These are phyloP conservation scores for Phytophthora pseudosyringae DNA, from an alignment of 352 stramenopile genomes.

Conservation along the genomic window DNA sequence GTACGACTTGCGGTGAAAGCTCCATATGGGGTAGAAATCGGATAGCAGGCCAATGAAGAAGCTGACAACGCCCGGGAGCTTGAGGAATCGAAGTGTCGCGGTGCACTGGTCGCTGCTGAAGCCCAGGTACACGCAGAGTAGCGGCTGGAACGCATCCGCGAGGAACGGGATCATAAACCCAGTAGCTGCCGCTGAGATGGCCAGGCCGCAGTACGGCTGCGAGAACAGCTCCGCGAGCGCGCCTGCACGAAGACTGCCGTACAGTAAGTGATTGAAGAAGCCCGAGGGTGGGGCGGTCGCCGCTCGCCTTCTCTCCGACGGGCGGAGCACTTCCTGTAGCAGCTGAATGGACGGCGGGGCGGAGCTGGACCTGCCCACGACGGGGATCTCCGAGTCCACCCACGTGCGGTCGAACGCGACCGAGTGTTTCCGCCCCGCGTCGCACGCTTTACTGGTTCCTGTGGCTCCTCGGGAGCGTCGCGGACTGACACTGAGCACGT, in stretches of 20 bases:
- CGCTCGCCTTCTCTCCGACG: conserved; percentile 50
- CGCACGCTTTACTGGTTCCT: conserved; percentile 13
- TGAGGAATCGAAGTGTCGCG: conserved; percentile 59
- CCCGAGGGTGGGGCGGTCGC: conserved; percentile 52
- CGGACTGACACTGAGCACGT: conserved; percentile 22
- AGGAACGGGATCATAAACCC: conserved; percentile 80
- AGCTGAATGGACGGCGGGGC: conserved; percentile 70
- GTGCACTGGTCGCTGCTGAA: conserved; percentile 54
- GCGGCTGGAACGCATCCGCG: conserved; percentile 62
- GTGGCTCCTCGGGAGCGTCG: conserved; percentile 16
- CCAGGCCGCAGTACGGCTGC: conserved; percentile 63
- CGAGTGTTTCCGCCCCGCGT: conserved; percentile 50
- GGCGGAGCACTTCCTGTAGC: conserved; percentile 54
- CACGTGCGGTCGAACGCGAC: conserved; percentile 64
- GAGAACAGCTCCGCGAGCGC: conserved; percentile 65
- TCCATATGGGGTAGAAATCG: conserved; percentile 81
- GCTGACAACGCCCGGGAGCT: conserved; percentile 61
- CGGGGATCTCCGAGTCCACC: conserved; percentile 54
- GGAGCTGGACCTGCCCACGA: conserved; percentile 65
- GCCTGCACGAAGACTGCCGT: conserved; percentile 67
- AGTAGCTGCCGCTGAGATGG: conserved; percentile 56
- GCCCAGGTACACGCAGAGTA: conserved; percentile 65
- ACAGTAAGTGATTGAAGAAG: conserved; percentile 81
- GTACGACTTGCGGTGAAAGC: conserved; percentile 80
- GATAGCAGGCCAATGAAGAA: conserved; percentile 83